phyloP scores from a whole-genome alignment of 257 asterid genomes.

The Solanum appendiculatum region DNA sequence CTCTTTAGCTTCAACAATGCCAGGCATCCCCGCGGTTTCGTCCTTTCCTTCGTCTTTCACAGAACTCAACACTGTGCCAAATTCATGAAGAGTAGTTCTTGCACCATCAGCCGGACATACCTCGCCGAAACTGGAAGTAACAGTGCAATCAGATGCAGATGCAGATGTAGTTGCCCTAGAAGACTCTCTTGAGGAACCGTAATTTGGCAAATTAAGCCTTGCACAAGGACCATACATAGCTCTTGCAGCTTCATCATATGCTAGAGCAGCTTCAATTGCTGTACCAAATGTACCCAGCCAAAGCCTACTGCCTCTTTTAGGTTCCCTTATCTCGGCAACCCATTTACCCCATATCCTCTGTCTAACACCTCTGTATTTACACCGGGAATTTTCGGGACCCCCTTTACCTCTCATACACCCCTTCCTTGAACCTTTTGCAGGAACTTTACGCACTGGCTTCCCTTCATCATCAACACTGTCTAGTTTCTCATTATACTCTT shows the following conservation, averaged over 20 bases:
- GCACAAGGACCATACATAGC: conserved; percentile 30
- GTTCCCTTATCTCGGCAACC: conserved; percentile 37
- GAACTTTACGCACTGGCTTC: conserved; percentile 9
- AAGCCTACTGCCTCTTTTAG: conserved; percentile 25
- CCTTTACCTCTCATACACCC: conserved; percentile 34
- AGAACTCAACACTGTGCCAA: conserved; percentile 5
- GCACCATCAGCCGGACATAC: conserved; percentile 8
- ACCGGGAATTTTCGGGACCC: conserved; percentile 12
- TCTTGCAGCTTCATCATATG: conserved; percentile 32
- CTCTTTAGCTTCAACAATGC: not conserved
- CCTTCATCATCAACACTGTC: not conserved
- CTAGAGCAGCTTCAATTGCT: conserved; percentile 24
- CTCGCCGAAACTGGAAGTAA: conserved; percentile 31
- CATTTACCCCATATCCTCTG: conserved; percentile 41
- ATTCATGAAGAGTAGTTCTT: not conserved
- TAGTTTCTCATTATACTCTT: conserved; percentile 19
- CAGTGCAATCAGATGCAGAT: conserved; percentile 24
- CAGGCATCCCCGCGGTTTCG: not conserved
- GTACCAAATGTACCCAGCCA: conserved; percentile 31
- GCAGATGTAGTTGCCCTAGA: conserved; percentile 13
- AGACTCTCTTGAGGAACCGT: not conserved
- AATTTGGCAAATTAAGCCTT: conserved; percentile 16
- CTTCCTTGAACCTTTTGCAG: conserved; percentile 35
- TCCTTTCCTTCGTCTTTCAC: conserved; percentile 7
- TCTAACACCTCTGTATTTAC: conserved; percentile 32